A percentile compares a stretch with the other conserved stretches of the same genome.
phyloP scores from a whole-genome alignment of 306 rosid species.

The Cicer cuneatum region DNA sequence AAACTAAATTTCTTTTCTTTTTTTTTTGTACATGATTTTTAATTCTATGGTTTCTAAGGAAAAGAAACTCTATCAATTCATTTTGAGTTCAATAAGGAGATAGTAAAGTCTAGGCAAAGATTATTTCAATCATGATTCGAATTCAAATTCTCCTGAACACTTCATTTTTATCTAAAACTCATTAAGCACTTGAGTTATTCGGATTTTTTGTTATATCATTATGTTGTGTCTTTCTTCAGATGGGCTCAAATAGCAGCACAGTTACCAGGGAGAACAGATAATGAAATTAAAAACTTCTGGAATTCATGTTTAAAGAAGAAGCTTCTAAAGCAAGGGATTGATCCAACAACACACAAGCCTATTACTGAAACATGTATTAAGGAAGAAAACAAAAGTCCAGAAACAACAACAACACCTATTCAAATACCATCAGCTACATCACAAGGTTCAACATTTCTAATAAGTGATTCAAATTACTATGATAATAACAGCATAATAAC shows the following conservation, averaged over 20 bases:
- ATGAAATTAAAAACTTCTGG: slow-evolving; percentile 96
- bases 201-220: neutral
- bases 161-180: no score
- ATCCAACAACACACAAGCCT: slow-evolving; percentile 89
- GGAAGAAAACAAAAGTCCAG: slow-evolving; percentile 54
- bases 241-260: slow-evolving; percentile 99
- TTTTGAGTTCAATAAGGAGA: no score
- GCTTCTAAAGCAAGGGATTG: slow-evolving; percentile 92
- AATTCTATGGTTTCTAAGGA: no score
- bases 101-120: no score
- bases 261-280: slow-evolving; percentile 95
- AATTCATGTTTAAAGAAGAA: slow-evolving; percentile 94
- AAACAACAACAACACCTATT: slow-evolving; percentile 39
- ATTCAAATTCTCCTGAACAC: no score
- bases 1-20: neutral
- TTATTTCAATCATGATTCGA: no score
- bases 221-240: neutral
- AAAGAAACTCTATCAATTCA: no score
- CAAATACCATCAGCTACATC: slow-evolving; percentile 48
- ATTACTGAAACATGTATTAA: slow-evolving; percentile 49
- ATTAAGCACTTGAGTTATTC: no score
- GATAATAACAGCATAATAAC: slow-evolving; percentile 49
- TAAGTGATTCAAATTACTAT: slow-evolving; percentile 51
- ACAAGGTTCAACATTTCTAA: slow-evolving; percentile 65
- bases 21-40: no score